A percentile compares a stretch with the other conserved stretches of the same genome.
Conservation (phyloP, 441 rosid species). For the Mallotus repandus region DNA sequence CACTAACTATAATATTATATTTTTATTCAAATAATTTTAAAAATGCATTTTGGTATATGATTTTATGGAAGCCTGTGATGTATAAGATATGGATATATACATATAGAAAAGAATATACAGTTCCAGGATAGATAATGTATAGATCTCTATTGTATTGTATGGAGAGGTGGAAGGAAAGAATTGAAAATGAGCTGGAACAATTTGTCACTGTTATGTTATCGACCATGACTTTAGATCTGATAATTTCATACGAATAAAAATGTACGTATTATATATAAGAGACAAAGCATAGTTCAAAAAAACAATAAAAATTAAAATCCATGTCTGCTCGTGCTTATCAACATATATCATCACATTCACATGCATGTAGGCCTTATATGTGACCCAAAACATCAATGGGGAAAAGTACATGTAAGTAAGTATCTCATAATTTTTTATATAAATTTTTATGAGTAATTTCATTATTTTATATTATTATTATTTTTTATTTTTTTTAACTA, state of each 20-base stretch:
- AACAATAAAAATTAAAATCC: slow-evolving; percentile 11
- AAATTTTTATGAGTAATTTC: too few relatives aligned
- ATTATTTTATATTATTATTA: too few relatives aligned
- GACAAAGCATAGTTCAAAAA: slow-evolving; percentile 8
- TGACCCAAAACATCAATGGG: too few relatives aligned
- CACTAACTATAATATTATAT: too few relatives aligned
- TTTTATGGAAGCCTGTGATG: background rate
- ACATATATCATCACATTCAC: slow-evolving; percentile 30
- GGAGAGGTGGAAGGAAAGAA: background rate
- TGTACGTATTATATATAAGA: background rate
- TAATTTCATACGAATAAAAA: background rate
- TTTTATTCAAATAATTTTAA: too few relatives aligned
- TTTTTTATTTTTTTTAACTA: too few relatives aligned
- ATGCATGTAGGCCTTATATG: slow-evolving; percentile 44
- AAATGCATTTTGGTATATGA: too few relatives aligned
- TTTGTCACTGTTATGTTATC: slow-evolving; percentile 29
- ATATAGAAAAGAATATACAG: background rate
- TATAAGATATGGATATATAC: background rate
- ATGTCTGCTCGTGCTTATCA: slow-evolving; percentile 36
- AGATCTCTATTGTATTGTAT: slow-evolving; percentile 18
- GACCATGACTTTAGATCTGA: slow-evolving; percentile 21
- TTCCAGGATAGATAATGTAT: background rate
- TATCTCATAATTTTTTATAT: too few relatives aligned
- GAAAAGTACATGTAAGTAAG: too few relatives aligned
- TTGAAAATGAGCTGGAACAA: slow-evolving; percentile 5